Percentiles rank a stretch among this genome's conserved stretches.
phyloP scores from a whole-genome alignment of 768 basidiomycete species.

The Boletus rex-veris region DNA sequence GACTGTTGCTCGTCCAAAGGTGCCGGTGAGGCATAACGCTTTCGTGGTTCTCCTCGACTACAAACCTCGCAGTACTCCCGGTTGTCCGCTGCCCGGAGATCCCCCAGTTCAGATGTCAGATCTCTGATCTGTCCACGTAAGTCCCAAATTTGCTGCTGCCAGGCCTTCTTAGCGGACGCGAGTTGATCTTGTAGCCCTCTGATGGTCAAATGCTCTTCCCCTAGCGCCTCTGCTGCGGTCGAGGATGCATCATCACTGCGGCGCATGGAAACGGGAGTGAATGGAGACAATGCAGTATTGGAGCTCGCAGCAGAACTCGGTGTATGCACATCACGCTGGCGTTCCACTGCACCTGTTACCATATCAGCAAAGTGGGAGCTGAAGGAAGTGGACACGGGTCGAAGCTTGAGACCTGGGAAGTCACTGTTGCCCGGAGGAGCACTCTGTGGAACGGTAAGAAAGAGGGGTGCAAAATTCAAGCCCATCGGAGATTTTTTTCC shows the following conservation, averaged over 20 bases:
- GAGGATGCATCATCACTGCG: constrained; percentile 33
- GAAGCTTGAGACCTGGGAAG: constrained; percentile 65
- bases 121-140: constrained; percentile 70
- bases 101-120: constrained; percentile 66
- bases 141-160: constrained; percentile 74
- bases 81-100: constrained; percentile 42
- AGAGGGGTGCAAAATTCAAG: constrained; percentile 11
- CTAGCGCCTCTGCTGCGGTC: constrained; percentile 25
- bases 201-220: constrained; percentile 46
- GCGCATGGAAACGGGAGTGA: constrained; percentile 39
- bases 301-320: constrained; percentile 47
- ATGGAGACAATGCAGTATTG: constrained; percentile 42
- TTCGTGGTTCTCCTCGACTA: constrained; percentile 44
- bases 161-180: constrained; percentile 51
- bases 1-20: constrained; percentile 17
- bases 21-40: not conserved
- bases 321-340: constrained; percentile 44
- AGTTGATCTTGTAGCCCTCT: constrained; percentile 62
- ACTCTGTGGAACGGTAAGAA: constrained; percentile 44
- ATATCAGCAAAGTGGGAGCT: constrained; percentile 61
- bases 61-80: constrained; percentile 56
- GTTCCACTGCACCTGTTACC: constrained; percentile 29
- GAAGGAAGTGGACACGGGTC: constrained; percentile 75
- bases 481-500: constrained; percentile 10
- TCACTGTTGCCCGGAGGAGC: constrained; percentile 62